These are phyloP conservation scores for Claviceps sorghi DNA, from an alignment of 2,329 filamentous ascomycete species.

Conservation along the genomic window DNA sequence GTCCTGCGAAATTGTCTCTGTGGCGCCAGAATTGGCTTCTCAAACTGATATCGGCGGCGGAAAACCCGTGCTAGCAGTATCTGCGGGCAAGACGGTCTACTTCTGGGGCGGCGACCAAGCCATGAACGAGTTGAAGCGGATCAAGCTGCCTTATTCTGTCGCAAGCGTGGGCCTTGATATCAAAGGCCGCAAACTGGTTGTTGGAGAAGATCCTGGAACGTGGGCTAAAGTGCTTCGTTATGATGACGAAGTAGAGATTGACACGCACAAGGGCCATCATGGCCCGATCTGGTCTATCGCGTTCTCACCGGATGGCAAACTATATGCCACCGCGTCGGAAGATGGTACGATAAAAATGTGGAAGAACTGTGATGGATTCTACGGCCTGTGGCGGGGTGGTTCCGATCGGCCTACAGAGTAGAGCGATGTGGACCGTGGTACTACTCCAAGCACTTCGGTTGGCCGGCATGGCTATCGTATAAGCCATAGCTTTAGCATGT, in stretches of 20 bases:
- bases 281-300: constrained; percentile 93
- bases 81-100: constrained; percentile 86
- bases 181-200: constrained; percentile 68
- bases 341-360: constrained; percentile 94
- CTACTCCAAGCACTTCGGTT: background rate
- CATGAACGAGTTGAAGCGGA: constrained; percentile 59
- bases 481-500: constrained; percentile 7
- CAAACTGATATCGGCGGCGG: constrained; percentile 51
- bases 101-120: constrained; percentile 72
- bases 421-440: constrained; percentile 14
- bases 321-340: constrained; percentile 93
- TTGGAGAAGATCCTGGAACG: constrained; percentile 80
- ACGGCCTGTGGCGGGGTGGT: constrained; percentile 48
- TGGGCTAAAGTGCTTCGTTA: constrained; percentile 94
- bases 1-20: constrained; percentile 74
- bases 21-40: constrained; percentile 44
- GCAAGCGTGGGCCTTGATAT: constrained; percentile 82
- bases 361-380: constrained; percentile 54
- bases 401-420: constrained; percentile 23
- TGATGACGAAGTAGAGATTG: constrained; percentile 69
- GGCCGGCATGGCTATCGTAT: constrained; percentile 3
- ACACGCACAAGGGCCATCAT: constrained; percentile 92
- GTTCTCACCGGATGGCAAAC: constrained; percentile 87
- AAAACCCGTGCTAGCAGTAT: constrained; percentile 64
- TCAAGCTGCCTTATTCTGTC: constrained; percentile 69